A percentile compares a stretch with the other conserved stretches of the same genome.
Evolutionary conservation across 257 asterid species (phyloP).

Genomic region (Solanum ahanhuiri): DNA sequence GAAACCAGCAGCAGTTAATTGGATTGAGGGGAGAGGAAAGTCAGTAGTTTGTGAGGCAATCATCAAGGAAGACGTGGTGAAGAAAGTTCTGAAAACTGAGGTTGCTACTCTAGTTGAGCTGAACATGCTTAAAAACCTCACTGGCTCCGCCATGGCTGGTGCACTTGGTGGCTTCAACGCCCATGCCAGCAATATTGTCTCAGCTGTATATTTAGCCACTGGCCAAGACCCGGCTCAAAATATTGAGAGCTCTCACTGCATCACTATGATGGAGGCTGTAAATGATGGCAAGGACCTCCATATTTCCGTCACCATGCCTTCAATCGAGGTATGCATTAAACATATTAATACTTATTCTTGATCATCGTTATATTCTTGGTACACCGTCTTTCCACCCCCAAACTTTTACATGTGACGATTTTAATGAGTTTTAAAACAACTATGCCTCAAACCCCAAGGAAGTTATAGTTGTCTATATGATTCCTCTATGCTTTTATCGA

Average conservation of each 20-base stretch:
- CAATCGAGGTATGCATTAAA: conserved; percentile 28
- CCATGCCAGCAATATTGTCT: conserved; percentile 43
- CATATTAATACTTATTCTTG: neutral
- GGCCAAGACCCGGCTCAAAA: conserved; percentile 56
- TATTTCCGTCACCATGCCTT: conserved; percentile 45
- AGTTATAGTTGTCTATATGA: neutral
- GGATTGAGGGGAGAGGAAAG: conserved; percentile 52
- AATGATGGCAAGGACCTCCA: conserved; percentile 46
- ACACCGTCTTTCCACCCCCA: neutral
- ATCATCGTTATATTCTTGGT: neutral
- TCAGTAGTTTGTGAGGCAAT: conserved; percentile 47
- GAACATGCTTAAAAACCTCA: conserved; percentile 38
- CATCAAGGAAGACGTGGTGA: conserved; percentile 35
- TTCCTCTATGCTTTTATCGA: neutral
- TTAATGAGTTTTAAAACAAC: neutral
- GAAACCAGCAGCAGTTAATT: conserved; percentile 49
- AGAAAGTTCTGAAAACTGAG: conserved; percentile 35
- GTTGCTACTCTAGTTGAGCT: conserved; percentile 43
- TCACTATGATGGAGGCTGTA: conserved; percentile 49
- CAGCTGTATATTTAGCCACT: conserved; percentile 41
- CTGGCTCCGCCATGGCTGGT: conserved; percentile 46
- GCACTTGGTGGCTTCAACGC: conserved; percentile 51
- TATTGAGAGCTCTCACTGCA: conserved; percentile 46
- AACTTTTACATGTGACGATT: neutral
- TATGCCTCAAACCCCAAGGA: neutral